Conservation (phyloP, 2,329 filamentous ascomycete genomes). For the Nothopassalora personata region DNA sequence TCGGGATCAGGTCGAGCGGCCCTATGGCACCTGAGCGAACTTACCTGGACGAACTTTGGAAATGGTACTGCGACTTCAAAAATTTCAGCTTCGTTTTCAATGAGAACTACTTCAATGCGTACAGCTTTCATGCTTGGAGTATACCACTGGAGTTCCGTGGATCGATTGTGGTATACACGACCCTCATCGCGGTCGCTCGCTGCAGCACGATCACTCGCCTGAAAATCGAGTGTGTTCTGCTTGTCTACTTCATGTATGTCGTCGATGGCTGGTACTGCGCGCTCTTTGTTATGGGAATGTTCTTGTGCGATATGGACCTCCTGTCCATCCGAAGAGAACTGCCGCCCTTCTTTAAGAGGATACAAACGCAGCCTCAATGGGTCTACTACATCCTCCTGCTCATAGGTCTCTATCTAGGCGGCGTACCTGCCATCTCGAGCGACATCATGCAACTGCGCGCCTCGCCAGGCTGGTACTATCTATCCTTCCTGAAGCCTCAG, state of each 20-base stretch:
- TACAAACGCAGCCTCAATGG: conserved; percentile 17
- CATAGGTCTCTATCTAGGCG: conserved; percentile 53
- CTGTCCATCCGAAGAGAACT: conserved; percentile 29
- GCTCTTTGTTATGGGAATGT: conserved; percentile 56
- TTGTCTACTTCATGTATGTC: conserved; percentile 62
- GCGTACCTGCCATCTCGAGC: conserved; percentile 46
- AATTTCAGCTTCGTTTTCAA: conserved; percentile 65
- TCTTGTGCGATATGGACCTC: conserved; percentile 57
- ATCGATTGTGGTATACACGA: conserved; percentile 58
- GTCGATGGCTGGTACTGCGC: conserved; percentile 59
- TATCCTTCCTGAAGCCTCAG: conserved; percentile 43
- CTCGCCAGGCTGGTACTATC: conserved; percentile 28
- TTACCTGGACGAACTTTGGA: conserved; percentile 30
- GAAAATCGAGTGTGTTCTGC: conserved; percentile 36
- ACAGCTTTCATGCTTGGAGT: conserved; percentile 58
- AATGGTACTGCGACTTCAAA: conserved; percentile 42
- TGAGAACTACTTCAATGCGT: conserved; percentile 46
- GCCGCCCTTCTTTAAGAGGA: not conserved
- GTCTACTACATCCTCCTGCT: conserved; percentile 51
- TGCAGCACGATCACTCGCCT: conserved; percentile 40
- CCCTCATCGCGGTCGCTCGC: conserved; percentile 52
- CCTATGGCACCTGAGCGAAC: conserved; percentile 23
- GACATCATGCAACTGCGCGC: not conserved
- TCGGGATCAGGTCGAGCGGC: conserved; percentile 44
- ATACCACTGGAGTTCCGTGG: conserved; percentile 61